phyloP scores from a whole-genome alignment of 345 rosid species.

The Aegle marmelos region DNA sequence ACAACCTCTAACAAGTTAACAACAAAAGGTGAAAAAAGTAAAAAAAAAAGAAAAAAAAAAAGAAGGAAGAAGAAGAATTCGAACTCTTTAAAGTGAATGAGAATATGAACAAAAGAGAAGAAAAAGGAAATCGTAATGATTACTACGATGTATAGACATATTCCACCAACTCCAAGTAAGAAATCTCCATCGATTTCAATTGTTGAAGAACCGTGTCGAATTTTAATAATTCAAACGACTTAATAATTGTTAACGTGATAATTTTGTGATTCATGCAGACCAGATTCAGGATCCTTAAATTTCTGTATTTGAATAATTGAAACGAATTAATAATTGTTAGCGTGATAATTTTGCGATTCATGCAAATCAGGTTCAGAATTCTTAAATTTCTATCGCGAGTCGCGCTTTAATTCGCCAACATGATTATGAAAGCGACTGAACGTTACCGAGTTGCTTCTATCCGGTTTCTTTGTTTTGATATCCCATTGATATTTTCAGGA shows the following conservation, averaged over 20 bases:
- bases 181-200: background rate
- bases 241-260: background rate
- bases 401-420: too few relatives aligned
- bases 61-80: background rate
- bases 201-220: background rate
- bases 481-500: background rate
- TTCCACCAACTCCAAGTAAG: background rate
- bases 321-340: background rate
- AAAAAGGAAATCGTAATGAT: background rate
- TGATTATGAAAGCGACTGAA: too few relatives aligned
- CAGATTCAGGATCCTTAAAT: too few relatives aligned
- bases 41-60: too few relatives aligned
- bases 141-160: too few relatives aligned
- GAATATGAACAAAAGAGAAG: background rate
- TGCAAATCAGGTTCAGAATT: too few relatives aligned
- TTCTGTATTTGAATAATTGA: background rate
- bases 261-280: too few relatives aligned
- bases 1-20: constrained; percentile 4
- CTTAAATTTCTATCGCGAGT: too few relatives aligned
- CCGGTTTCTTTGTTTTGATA: background rate
- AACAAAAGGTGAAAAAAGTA: background rate
- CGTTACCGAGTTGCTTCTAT: background rate
- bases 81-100: background rate
- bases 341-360: background rate
- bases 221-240: background rate